Percentiles rank a stretch among this genome's conserved stretches.
Evolutionary conservation across 2,329 filamentous ascomycete species (phyloP).

Genomic region (Bipolaris cookei): DNA sequence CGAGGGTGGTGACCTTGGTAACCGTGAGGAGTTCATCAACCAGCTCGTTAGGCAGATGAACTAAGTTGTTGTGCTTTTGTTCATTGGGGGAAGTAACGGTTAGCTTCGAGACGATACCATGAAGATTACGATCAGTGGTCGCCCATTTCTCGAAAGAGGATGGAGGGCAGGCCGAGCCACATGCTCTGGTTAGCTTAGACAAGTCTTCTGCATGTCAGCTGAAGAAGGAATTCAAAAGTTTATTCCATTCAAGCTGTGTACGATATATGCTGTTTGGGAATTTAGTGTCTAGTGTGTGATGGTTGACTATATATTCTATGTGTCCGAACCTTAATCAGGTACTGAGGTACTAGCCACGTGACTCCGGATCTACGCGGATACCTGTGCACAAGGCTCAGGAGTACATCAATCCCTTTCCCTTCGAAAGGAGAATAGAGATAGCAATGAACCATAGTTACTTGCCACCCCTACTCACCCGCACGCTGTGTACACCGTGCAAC

Average conservation of each 20-base stretch:
- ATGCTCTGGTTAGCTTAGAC: slow-evolving; percentile 39
- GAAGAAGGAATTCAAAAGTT: slow-evolving; percentile 31
- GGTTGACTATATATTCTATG: background rate
- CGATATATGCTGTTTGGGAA: background rate
- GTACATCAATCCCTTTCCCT: too few relatives aligned
- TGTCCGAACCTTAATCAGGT: too few relatives aligned
- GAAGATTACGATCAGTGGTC: slow-evolving; percentile 33
- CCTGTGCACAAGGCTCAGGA: too few relatives aligned
- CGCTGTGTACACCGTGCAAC: too few relatives aligned
- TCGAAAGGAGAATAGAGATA: too few relatives aligned
- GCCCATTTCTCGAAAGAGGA: slow-evolving; percentile 26
- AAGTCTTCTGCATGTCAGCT: slow-evolving; percentile 34
- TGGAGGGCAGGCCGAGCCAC: slow-evolving; percentile 41
- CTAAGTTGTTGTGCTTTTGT: slow-evolving; percentile 60
- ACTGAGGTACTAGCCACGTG: too few relatives aligned
- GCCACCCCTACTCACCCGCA: too few relatives aligned
- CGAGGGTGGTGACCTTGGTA: slow-evolving; percentile 97
- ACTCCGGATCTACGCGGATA: too few relatives aligned
- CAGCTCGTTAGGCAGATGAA: slow-evolving; percentile 97
- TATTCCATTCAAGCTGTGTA: slow-evolving; percentile 13
- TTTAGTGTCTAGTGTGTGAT: background rate
- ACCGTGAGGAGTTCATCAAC: slow-evolving; percentile 99
- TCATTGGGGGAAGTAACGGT: slow-evolving; percentile 38
- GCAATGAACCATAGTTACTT: too few relatives aligned
- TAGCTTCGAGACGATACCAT: slow-evolving; percentile 38